phyloP scores from a whole-genome alignment of 352 stramenopile genomes.

The Pythium phragmiticola region DNA sequence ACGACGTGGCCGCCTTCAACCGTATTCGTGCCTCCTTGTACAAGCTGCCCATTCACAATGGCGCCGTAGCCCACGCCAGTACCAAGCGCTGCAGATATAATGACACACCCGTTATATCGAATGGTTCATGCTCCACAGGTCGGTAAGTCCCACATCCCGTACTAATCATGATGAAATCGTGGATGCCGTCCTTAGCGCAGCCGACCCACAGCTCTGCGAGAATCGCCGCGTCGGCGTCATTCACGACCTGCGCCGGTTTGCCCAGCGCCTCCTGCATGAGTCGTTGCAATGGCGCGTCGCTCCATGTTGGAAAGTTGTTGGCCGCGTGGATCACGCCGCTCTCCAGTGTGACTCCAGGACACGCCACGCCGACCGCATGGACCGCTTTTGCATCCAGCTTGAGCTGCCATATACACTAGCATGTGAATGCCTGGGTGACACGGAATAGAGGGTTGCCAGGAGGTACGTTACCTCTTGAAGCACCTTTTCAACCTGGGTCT shows the following conservation, averaged over 20 bases:
- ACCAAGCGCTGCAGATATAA: constrained; percentile 47
- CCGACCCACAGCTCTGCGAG: constrained; percentile 82
- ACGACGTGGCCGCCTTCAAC: constrained; percentile 85
- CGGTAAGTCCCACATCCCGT: constrained; percentile 14
- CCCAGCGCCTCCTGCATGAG: constrained; percentile 45
- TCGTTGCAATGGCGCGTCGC: constrained; percentile 54
- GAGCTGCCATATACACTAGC: constrained; percentile 22
- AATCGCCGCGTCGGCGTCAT: constrained; percentile 81
- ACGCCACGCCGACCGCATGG: constrained; percentile 54
- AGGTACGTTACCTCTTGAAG: constrained; percentile 37
- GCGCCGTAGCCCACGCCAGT: constrained; percentile 74
- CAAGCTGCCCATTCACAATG: constrained; percentile 59
- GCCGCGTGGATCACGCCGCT: constrained; percentile 60
- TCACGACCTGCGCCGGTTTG: constrained; percentile 53
- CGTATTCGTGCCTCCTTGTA: constrained; percentile 61
- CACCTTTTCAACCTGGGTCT: constrained; percentile 36
- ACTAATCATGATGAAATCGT: constrained; percentile 87
- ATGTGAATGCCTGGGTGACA: not conserved
- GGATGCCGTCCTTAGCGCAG: constrained; percentile 49
- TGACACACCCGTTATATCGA: too few species aligned
- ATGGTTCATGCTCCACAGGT: not conserved
- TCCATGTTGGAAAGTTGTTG: constrained; percentile 71
- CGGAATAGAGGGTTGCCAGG: not conserved
- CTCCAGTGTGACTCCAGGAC: constrained; percentile 52
- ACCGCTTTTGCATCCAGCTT: constrained; percentile 27